Conservation (phyloP, 2,329 filamentous ascomycete species). For the Paecilomyces fulvus region DNA sequence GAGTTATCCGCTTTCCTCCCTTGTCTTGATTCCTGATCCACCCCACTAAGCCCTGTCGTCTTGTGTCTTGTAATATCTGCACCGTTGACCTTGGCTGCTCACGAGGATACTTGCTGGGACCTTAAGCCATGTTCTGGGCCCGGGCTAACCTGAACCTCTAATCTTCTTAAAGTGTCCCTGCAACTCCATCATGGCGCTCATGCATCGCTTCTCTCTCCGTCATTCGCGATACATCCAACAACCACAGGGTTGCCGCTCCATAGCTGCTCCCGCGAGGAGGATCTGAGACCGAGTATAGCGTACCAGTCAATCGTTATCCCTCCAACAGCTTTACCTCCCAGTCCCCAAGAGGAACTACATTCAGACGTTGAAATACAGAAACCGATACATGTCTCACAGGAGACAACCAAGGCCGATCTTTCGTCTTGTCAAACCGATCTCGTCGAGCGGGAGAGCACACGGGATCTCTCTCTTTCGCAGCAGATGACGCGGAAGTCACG, state of each 20-base stretch:
- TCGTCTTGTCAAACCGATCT: slow-evolving; percentile 5
- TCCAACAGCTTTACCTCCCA: neutral
- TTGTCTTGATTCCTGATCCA: slow-evolving; percentile 2
- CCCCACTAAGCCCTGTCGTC: neutral
- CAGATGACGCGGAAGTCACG: slow-evolving; percentile 36
- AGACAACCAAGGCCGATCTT: neutral
- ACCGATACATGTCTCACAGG: neutral
- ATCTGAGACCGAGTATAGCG: slow-evolving; percentile 14
- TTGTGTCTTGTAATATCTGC: neutral
- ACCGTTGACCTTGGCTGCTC: neutral
- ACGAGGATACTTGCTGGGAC: neutral
- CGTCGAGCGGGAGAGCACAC: slow-evolving; percentile 1
- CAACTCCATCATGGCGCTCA: slow-evolving; percentile 17
- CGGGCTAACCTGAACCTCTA: neutral
- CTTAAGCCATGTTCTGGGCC: neutral
- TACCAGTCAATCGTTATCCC: neutral
- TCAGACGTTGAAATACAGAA: neutral
- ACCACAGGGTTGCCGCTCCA: slow-evolving; percentile 2
- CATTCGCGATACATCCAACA: slow-evolving; percentile 9
- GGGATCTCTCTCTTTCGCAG: slow-evolving; percentile 11
- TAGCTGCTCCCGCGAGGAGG: slow-evolving; percentile 8
- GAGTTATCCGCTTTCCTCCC: neutral
- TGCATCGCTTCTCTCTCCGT: slow-evolving; percentile 10
- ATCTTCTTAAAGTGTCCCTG: slow-evolving; percentile 13
- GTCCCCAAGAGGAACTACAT: neutral